A percentile compares a stretch with the other conserved stretches of the same genome.
These are phyloP conservation scores for Diaporthe humulicola DNA, from an alignment of 2,329 filamentous ascomycete genomes.

Conservation along the genomic window DNA sequence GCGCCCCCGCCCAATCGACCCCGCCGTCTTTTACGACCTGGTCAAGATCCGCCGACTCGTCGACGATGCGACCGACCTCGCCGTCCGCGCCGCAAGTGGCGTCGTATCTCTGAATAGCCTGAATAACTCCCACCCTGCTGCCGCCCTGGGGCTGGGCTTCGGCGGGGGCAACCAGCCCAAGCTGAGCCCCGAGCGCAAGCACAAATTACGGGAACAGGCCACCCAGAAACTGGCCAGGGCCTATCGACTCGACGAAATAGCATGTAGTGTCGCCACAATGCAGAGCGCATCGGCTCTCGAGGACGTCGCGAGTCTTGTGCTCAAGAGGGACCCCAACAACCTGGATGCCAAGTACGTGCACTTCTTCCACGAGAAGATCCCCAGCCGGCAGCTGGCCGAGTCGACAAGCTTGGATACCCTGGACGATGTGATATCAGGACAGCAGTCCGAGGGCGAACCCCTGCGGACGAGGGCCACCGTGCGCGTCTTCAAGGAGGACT, in stretches of 20 bases:
- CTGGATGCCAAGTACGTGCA: constrained; percentile 88
- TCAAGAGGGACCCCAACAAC: constrained; percentile 77
- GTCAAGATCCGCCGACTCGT: constrained; percentile 85
- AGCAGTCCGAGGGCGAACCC: constrained; percentile 74
- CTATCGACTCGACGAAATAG: constrained; percentile 86
- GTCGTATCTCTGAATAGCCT: constrained; percentile 73
- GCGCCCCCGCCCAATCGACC: constrained; percentile 82
- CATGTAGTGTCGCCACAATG: constrained; percentile 86
- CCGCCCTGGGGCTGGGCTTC: constrained; percentile 65
- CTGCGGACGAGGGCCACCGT: constrained; percentile 81
- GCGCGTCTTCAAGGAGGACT: constrained; percentile 81
- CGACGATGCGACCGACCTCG: constrained; percentile 83
- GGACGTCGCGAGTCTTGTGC: constrained; percentile 79
- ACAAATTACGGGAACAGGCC: constrained; percentile 84
- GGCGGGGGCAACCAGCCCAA: constrained; percentile 70
- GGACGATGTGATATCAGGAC: constrained; percentile 74
- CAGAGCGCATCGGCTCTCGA: constrained; percentile 83
- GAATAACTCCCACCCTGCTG: constrained; percentile 65
- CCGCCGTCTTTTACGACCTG: constrained; percentile 85
- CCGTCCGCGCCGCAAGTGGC: constrained; percentile 82
- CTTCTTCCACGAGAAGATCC: constrained; percentile 93
- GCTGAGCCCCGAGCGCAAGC: constrained; percentile 81
- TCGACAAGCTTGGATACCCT: constrained; percentile 77
- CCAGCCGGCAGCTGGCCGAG: constrained; percentile 78
- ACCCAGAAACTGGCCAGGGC: constrained; percentile 82